Conservation (phyloP, 306 rosid genomes). For the Dicorynia guianensis region DNA sequence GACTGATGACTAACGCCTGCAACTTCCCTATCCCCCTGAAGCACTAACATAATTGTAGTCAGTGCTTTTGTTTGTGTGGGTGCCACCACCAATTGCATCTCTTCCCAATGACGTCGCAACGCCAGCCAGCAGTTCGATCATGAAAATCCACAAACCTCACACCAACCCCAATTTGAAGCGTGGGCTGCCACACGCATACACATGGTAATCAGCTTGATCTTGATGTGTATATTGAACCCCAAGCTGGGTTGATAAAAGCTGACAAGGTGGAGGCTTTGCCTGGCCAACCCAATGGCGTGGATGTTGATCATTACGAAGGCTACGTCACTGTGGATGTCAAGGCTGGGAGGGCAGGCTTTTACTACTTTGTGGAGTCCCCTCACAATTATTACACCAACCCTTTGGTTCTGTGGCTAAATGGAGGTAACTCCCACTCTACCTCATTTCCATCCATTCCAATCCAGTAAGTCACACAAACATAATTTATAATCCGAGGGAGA, state of each 20-base stretch:
- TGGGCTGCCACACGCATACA: not conserved
- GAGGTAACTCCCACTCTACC: conserved; percentile 30
- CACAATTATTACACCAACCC: conserved; percentile 44
- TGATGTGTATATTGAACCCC: conserved; percentile 9
- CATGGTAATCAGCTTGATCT: not conserved
- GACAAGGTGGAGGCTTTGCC: conserved; percentile 48
- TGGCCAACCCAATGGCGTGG: conserved; percentile 45
- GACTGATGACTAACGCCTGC: too few relatives aligned
- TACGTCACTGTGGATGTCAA: conserved; percentile 43
- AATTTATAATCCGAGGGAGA: too few relatives aligned
- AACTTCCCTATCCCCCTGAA: too few relatives aligned
- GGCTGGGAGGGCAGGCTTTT: conserved; percentile 38
- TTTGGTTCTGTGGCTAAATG: conserved; percentile 52
- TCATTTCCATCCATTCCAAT: too few relatives aligned
- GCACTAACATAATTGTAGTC: conserved; percentile 1
- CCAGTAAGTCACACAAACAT: too few relatives aligned
- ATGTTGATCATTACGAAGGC: conserved; percentile 51
- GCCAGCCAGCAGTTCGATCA: conserved; percentile 40
- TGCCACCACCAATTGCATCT: not conserved
- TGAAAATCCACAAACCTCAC: conserved; percentile 10
- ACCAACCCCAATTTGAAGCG: not conserved
- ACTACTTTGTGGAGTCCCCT: conserved; percentile 54
- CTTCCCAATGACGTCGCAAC: not conserved
- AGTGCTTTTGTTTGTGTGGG: conserved; percentile 12
- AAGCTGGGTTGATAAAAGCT: conserved; percentile 21